Base-by-base conservation (phyloP, 1,284 basidiomycete genomes). In the Pseudozyma thailandica region DNA sequence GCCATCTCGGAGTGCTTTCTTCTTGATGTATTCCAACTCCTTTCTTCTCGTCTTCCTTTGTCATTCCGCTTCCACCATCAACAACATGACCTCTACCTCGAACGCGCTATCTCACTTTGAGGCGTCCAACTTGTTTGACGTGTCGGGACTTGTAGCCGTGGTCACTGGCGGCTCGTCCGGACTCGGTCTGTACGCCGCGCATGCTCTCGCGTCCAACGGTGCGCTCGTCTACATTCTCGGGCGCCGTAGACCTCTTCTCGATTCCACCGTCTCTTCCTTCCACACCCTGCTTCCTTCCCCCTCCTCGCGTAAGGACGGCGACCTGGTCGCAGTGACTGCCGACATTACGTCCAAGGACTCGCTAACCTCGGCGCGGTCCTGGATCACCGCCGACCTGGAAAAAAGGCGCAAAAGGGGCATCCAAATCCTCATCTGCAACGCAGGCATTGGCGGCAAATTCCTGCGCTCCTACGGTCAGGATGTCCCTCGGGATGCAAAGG, bases 141-240 rank as follows among this genome's bases (percentile, higher is more conserved):
- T 75, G 4, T 13, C 33, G 13, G 48, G 39, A 4, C 56, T 69
- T 9, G 45, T 46, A 13, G 54, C 50, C 27, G 58, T 75, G 12
- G 50, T 75, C 26, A 75, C 74, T 6, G 74, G 74, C 9, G 74
- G 70, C 13, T 48, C 53, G 3, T 54, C 70, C 2, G 74, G 74
- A 0, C 47, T 75, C 1, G 74, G 74, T 13, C 58, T 70, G 8
- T 73, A 70, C 43, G 66, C 70, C 2, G 74, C 74, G 1, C 66
- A 72, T 9, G 66, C 65, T 2, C 55, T 73, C 6, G 74, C 74
- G 0, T 37, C 54, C n/a, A 71, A 75, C 46, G 74, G 74, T 1
- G 70, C 70, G 0, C 47, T 64, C 6, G 74, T 75, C 4, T 75
- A 73, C 48, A 75, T 75, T 25, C 27, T 73, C 27, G 73, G 71